Evolutionary conservation across 129 eudicot species (phyloP).

Genomic region (Ambrosia trifida): DNA sequence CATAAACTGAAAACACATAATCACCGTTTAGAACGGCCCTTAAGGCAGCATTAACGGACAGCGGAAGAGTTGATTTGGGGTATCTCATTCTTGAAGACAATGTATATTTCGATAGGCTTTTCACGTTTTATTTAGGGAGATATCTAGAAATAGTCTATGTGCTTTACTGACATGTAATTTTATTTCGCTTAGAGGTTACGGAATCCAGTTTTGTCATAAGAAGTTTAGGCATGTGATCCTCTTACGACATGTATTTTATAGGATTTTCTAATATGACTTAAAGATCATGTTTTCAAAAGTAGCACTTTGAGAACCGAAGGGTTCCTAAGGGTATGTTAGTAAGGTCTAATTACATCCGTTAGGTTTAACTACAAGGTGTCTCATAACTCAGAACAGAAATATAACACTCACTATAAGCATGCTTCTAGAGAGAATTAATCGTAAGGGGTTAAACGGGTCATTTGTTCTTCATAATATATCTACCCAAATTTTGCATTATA

Average conservation of each 20-base stretch:
- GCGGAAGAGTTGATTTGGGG: constrained; percentile 2
- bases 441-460: not conserved
- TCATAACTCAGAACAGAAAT: too few relatives aligned
- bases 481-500: too few relatives aligned
- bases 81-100: constrained; percentile 13
- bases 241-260: not conserved
- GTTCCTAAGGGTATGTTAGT: not conserved
- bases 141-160: constrained; percentile 15
- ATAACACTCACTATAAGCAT: too few relatives aligned
- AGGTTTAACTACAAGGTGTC: too few relatives aligned
- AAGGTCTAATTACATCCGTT: not conserved
- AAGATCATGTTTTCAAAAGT: not conserved
- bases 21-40: not conserved
- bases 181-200: constrained; percentile 23
- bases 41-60: not conserved
- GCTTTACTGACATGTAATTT: not conserved
- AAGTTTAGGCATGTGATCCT: constrained; percentile 19
- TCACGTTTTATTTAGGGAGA: not conserved
- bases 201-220: constrained; percentile 15
- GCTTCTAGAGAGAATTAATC: too few relatives aligned
- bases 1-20: not conserved
- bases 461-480: too few relatives aligned
- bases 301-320: not conserved
- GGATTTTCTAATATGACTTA: constrained; percentile 6
- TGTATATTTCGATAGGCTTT: not conserved